These are phyloP conservation scores for Paxillus rubicundulus DNA, from an alignment of 768 basidiomycete species.

Conservation along the genomic window DNA sequence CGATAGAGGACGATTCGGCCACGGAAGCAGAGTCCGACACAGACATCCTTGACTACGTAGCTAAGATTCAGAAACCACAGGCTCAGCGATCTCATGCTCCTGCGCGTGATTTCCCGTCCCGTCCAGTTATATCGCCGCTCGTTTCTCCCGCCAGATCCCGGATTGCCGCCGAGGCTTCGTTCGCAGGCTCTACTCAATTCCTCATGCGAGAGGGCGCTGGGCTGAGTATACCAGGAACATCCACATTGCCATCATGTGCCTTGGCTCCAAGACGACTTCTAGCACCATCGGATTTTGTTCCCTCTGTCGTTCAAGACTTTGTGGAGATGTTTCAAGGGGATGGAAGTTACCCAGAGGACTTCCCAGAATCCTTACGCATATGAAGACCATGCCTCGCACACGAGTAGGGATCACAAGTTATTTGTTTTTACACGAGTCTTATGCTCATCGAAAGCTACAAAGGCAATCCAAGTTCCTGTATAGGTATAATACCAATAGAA, in stretches of 20 bases:
- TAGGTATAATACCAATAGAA: too few relatives aligned
- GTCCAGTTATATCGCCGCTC: conserved; percentile 24
- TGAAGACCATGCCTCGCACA: conserved; percentile 3
- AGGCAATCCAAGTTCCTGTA: not conserved
- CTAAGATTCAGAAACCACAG: conserved; percentile 15
- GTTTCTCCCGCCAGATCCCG: conserved; percentile 25
- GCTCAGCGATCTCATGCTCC: not conserved
- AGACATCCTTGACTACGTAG: conserved; percentile 20
- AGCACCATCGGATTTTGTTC: conserved; percentile 16
- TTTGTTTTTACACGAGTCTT: not conserved
- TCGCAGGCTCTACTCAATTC: not conserved
- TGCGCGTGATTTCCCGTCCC: conserved; percentile 4
- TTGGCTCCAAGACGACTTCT: conserved; percentile 1
- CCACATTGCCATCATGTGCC: not conserved
- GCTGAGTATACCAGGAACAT: conserved; percentile 1
- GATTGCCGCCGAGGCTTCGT: conserved; percentile 1
- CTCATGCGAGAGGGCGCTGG: conserved; percentile 9
- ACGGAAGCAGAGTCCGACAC: conserved; percentile 35
- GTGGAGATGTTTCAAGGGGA: conserved; percentile 33
- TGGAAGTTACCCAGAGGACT: conserved; percentile 34
- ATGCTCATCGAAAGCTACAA: not conserved
- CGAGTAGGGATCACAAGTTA: not conserved
- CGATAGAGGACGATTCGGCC: conserved; percentile 24
- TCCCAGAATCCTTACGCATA: conserved; percentile 29
- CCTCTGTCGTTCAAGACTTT: conserved; percentile 31